phyloP scores from a whole-genome alignment of 2,329 filamentous ascomycete species.

The Neoascochyta sp. region DNA sequence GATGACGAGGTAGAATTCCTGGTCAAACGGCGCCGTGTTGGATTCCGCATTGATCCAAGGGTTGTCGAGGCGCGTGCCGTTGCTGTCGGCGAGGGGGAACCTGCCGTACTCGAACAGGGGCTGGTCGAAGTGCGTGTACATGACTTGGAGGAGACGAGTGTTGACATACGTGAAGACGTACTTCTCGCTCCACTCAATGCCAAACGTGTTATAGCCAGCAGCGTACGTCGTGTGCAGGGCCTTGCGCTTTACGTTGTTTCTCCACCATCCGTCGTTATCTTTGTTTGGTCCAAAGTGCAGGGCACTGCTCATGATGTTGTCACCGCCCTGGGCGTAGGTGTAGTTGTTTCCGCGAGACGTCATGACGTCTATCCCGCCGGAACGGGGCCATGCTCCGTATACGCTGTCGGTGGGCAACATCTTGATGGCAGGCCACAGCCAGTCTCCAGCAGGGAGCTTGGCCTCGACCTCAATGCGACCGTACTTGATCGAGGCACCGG shows the following conservation, averaged over 20 bases:
- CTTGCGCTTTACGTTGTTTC: slow-evolving; percentile 71
- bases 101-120: slow-evolving; percentile 65
- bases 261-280: slow-evolving; percentile 75
- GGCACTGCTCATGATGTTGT: slow-evolving; percentile 74
- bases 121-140: slow-evolving; percentile 69
- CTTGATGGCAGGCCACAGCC: slow-evolving; percentile 92
- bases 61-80: slow-evolving; percentile 63
- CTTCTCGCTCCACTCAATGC: slow-evolving; percentile 82
- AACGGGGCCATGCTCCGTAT: slow-evolving; percentile 74
- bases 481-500: slow-evolving; percentile 69
- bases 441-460: slow-evolving; percentile 72
- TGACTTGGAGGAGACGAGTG: slow-evolving; percentile 71
- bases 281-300: slow-evolving; percentile 77
- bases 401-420: slow-evolving; percentile 71
- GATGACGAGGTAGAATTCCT: slow-evolving; percentile 71
- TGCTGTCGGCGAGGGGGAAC: slow-evolving; percentile 61
- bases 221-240: slow-evolving; percentile 73
- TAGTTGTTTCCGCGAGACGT: slow-evolving; percentile 81
- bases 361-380: slow-evolving; percentile 79
- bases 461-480: slow-evolving; percentile 78
- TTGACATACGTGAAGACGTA: slow-evolving; percentile 87
- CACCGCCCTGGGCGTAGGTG: slow-evolving; percentile 70
- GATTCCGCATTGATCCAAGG: slow-evolving; percentile 61
- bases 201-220: slow-evolving; percentile 68
- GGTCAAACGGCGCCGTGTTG: slow-evolving; percentile 68